Evolutionary conservation across 257 asterid genomes (phyloP).

Genomic region (Striga asiatica): DNA sequence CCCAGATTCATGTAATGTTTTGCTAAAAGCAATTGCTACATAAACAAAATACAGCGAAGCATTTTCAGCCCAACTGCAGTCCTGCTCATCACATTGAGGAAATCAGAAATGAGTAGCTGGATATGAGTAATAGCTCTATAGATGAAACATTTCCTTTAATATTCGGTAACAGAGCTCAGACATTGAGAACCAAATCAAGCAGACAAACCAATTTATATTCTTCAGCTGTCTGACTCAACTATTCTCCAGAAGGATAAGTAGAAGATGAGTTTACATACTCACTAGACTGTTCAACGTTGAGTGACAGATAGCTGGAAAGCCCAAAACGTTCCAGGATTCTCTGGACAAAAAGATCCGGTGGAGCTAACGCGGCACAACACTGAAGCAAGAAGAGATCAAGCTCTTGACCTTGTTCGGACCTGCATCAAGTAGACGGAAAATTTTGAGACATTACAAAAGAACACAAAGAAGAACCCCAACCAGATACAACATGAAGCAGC

Average conservation of each 20-base stretch:
- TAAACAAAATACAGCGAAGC: slow-evolving; percentile 2
- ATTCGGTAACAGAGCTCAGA: slow-evolving; percentile 1
- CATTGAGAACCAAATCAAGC: slow-evolving; percentile 3
- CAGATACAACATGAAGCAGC: slow-evolving; percentile 6
- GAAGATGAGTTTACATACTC: slow-evolving; percentile 63
- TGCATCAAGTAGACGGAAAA: slow-evolving; percentile 23
- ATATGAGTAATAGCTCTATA: too few relatives aligned
- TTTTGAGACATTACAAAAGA: not conserved
- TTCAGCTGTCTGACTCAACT: not conserved
- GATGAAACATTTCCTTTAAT: not conserved
- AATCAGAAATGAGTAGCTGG: slow-evolving; percentile 7
- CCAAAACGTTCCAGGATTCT: slow-evolving; percentile 92
- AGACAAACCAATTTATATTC: slow-evolving; percentile 3
- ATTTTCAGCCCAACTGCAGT: not conserved
- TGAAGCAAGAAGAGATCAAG: slow-evolving; percentile 94
- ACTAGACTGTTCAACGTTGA: slow-evolving; percentile 70
- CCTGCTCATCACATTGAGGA: not conserved
- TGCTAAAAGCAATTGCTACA: slow-evolving; percentile 1
- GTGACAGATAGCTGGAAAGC: slow-evolving; percentile 52
- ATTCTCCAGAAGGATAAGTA: slow-evolving; percentile 19
- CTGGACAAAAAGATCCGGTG: slow-evolving; percentile 70
- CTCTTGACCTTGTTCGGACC: slow-evolving; percentile 94
- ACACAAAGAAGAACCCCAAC: not conserved
- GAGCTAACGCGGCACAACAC: slow-evolving; percentile 96
- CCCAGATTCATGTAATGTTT: not conserved